Base-by-base conservation (phyloP, 1,284 basidiomycete species). In the Somion occarium region DNA sequence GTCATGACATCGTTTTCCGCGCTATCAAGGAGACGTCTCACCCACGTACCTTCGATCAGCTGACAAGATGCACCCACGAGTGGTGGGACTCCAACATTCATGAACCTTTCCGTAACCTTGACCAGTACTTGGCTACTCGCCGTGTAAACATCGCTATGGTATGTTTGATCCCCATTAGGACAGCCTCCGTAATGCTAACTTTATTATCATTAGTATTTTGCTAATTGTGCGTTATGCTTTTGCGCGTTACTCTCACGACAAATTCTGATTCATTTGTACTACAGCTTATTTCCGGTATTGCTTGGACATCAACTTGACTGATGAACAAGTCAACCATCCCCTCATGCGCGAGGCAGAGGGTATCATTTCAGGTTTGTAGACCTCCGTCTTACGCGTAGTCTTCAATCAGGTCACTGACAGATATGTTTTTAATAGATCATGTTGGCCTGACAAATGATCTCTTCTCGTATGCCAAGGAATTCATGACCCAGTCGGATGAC, bases 11-110 rank as follows among this genome's bases (percentile, higher is more conserved):
- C 19, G 49, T 50, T 22, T 50, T 50, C 44, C 42, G 49, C 27
- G 49, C 49, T 24, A 50, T 50, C 44, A 44, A 50, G 43, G 49
- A 23, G 43, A 50, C 49, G 26, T 45, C 38, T 37, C 49, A 50
- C 24, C 49, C 49, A 19, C 49, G 49, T 23, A 50, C 49, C 15
- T 50, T 50, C 49, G 22, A 34, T 15, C 49, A 50, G 26, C 49
- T 50, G 34, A 50, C 49, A 7, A 37, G 45, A 38, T 50, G 49
- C 43, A 50, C 49, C 5, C 49, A 50, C 30, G 49, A 50, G 38
- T 50, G 49, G 49, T 50, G 49, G 49, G 49, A 50, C 49, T 45
- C 49, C 20, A 50, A 50, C 49, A 39, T 50, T 37, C 49, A 50
- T 34, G 49, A 50, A 22, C 49, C 49, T 12, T 50, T 50, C 27